These are phyloP conservation scores for Podaxis carcinomalis DNA, from an alignment of 768 basidiomycete species.

Conservation along the genomic window DNA sequence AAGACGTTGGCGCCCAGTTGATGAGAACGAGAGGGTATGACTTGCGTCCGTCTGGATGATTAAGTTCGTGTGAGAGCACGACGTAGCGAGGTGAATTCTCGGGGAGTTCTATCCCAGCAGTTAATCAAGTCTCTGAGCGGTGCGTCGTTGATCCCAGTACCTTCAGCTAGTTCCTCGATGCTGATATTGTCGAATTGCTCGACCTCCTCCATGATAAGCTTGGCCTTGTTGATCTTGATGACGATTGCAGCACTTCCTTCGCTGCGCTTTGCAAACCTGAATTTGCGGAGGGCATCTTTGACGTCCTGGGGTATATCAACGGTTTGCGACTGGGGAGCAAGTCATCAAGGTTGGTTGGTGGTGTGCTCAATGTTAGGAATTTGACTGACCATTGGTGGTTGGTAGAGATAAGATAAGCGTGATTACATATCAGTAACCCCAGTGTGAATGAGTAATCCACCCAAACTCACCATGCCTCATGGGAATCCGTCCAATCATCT, in stretches of 20 bases:
- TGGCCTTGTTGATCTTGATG: constrained; percentile 86
- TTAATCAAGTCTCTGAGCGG: neutral
- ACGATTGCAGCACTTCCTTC: constrained; percentile 74
- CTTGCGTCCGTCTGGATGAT: constrained; percentile 75
- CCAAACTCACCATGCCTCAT: neutral
- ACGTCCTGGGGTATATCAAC: constrained; percentile 83
- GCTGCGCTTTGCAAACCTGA: constrained; percentile 67
- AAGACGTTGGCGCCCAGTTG: constrained; percentile 82
- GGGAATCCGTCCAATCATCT: neutral
- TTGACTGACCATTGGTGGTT: constrained; percentile 30
- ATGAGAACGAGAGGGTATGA: constrained; percentile 83
- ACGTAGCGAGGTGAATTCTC: constrained; percentile 86
- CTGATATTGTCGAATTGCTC: constrained; percentile 73
- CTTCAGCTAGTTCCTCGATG: constrained; percentile 85
- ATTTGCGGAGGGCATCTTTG: constrained; percentile 79
- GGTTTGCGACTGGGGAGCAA: constrained; percentile 52
- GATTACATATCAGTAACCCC: neutral
- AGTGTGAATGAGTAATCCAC: constrained; percentile 10
- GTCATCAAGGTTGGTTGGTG: neutral
- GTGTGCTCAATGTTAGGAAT: constrained; percentile 11
- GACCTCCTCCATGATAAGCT: constrained; percentile 78
- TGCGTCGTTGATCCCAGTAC: constrained; percentile 32
- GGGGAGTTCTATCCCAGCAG: constrained; percentile 61
- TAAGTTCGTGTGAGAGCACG: constrained; percentile 76
- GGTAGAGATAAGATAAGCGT: constrained; percentile 26